Conservation (phyloP, 345 rosid species). For the Mercurialis annua region DNA sequence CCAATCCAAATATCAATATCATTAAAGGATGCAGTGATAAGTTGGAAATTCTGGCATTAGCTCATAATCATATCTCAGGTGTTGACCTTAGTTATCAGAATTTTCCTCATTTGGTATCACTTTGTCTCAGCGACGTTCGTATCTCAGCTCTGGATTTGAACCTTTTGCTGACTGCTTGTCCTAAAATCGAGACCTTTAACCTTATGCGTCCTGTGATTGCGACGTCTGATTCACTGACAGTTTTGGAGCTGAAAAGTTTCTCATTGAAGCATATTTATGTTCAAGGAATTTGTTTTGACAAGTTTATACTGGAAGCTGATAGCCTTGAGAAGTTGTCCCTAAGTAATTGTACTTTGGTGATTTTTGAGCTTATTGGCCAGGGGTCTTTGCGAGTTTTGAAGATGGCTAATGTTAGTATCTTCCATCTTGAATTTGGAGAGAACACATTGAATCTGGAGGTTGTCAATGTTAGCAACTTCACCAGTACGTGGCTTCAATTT, state of each 20-base stretch:
- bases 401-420: constrained; percentile 61
- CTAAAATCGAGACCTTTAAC: constrained; percentile 54
- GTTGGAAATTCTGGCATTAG: constrained; percentile 51
- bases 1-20: constrained; percentile 59
- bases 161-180: constrained; percentile 68
- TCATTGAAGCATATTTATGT: constrained; percentile 59
- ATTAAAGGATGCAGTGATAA: constrained; percentile 79
- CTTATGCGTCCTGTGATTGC: constrained; percentile 66
- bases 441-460: constrained; percentile 58
- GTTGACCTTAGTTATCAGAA: constrained; percentile 70
- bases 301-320: constrained; percentile 79
- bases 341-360: constrained; percentile 64
- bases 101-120: constrained; percentile 71
- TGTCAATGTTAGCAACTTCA: constrained; percentile 68
- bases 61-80: constrained; percentile 49
- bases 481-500: constrained; percentile 67
- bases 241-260: constrained; percentile 56
- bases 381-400: constrained; percentile 70
- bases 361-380: constrained; percentile 73
- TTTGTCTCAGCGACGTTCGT: constrained; percentile 55
- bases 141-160: constrained; percentile 71
- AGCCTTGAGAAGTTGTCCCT: constrained; percentile 66
- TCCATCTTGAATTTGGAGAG: constrained; percentile 70
- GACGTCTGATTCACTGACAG: constrained; percentile 66
- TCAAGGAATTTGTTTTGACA: constrained; percentile 66